Evolutionary conservation across 2,329 filamentous ascomycete species (phyloP).

Genomic region (Pseudogymnoascus sp.): DNA sequence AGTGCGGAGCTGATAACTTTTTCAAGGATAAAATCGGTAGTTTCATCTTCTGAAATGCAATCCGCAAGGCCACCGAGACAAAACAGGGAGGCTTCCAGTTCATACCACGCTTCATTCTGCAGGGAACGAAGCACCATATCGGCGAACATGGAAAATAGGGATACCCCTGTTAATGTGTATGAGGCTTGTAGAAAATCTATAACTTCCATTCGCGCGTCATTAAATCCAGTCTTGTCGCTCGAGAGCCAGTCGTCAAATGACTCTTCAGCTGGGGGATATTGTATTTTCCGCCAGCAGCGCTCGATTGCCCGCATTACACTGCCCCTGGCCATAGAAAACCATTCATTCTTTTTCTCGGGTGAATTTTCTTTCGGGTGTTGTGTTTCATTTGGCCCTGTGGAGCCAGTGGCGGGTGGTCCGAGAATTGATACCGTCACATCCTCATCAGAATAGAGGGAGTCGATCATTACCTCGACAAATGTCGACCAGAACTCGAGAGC

Average conservation of each 20-base stretch:
- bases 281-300: constrained; percentile 61
- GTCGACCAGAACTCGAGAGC: constrained; percentile 77
- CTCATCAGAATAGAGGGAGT: constrained; percentile 47
- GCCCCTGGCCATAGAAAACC: constrained; percentile 51
- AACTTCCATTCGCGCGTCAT: constrained; percentile 71
- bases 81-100: constrained; percentile 54
- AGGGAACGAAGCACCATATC: constrained; percentile 47
- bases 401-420: background rate
- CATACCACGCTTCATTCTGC: constrained; percentile 44
- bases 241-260: constrained; percentile 61
- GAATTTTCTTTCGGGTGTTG: background rate
- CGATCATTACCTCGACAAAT: constrained; percentile 63
- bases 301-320: constrained; percentile 59
- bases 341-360: constrained; percentile 34
- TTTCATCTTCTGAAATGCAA: constrained; percentile 50
- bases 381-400: constrained; percentile 7
- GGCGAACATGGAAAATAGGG: constrained; percentile 50
- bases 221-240: constrained; percentile 59
- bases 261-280: constrained; percentile 51
- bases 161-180: constrained; percentile 53
- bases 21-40: constrained; percentile 51
- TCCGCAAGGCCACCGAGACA: constrained; percentile 63
- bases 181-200: constrained; percentile 68
- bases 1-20: constrained; percentile 56
- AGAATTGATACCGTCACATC: constrained; percentile 13